These are phyloP conservation scores for Begonia masoniana DNA, from an alignment of 306 rosid species.

Conservation along the genomic window DNA sequence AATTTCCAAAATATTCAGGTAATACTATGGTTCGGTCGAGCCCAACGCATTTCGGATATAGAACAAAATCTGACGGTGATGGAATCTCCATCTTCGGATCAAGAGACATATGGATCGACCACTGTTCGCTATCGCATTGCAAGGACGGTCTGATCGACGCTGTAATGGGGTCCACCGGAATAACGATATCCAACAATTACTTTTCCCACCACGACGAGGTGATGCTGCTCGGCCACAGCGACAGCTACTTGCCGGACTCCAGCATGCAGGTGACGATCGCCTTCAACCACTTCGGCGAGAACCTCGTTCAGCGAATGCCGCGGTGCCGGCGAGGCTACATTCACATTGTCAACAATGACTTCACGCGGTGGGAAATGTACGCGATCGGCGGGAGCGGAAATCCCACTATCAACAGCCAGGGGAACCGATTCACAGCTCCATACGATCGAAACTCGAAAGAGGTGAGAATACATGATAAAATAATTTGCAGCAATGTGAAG, in stretches of 20 bases:
- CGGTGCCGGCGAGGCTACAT: slow-evolving; percentile 74
- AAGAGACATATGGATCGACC: slow-evolving; percentile 73
- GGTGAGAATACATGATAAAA: slow-evolving; percentile 1
- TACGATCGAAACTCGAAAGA: slow-evolving; percentile 44
- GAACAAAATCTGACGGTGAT: slow-evolving; percentile 79
- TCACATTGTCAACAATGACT: slow-evolving; percentile 82
- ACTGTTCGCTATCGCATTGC: slow-evolving; percentile 74
- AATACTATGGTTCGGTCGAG: slow-evolving; percentile 51
- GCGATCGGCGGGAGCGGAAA: slow-evolving; percentile 79
- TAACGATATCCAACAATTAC: slow-evolving; percentile 70
- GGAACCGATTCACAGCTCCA: slow-evolving; percentile 63
- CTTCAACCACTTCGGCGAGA: slow-evolving; percentile 75
- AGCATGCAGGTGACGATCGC: slow-evolving; percentile 91
- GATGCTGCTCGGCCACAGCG: slow-evolving; percentile 82
- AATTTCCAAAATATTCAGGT: slow-evolving; percentile 20
- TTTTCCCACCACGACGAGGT: slow-evolving; percentile 84
- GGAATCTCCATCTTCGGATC: slow-evolving; percentile 72
- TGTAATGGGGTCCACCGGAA: slow-evolving; percentile 80
- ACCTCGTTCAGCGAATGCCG: slow-evolving; percentile 82
- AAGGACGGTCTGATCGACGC: slow-evolving; percentile 76
- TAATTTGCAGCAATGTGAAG: too few species aligned
- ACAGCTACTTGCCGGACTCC: slow-evolving; percentile 44
- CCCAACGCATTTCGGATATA: slow-evolving; percentile 52
- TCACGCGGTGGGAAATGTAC: slow-evolving; percentile 81
- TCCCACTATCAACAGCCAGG: slow-evolving; percentile 83